Evolutionary conservation across 768 basidiomycete species (phyloP).

Genomic region (Tricholomella constricta): DNA sequence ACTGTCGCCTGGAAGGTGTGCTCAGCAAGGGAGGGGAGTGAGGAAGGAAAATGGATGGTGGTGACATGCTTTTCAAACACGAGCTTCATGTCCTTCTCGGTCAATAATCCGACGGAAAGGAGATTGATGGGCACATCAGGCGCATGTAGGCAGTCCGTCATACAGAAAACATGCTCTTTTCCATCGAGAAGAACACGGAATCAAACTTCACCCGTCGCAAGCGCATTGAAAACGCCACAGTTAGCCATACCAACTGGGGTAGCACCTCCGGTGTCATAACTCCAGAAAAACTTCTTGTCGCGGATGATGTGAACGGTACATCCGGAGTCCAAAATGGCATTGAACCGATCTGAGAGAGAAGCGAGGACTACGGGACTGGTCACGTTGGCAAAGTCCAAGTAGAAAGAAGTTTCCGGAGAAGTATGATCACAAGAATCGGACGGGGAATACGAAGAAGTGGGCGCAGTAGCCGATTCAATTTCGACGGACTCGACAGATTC

Average conservation of each 20-base stretch:
- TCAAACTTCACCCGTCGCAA: slow-evolving; percentile 16
- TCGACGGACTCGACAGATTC: background rate
- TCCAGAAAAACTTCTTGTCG: slow-evolving; percentile 15
- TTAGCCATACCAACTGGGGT: slow-evolving; percentile 22
- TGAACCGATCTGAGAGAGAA: background rate
- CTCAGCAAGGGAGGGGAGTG: background rate
- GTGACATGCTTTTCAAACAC: slow-evolving; percentile 4
- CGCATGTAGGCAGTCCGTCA: slow-evolving; percentile 25
- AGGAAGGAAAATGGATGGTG: slow-evolving; percentile 4
- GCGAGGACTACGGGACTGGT: background rate
- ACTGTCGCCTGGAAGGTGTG: background rate
- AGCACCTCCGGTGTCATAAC: slow-evolving; percentile 5
- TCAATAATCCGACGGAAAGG: slow-evolving; percentile 21
- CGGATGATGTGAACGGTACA: slow-evolving; percentile 21
- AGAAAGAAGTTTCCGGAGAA: background rate
- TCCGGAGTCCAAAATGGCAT: slow-evolving; percentile 23
- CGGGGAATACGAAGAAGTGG: too few relatives aligned
- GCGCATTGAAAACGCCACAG: slow-evolving; percentile 7
- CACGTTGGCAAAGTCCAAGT: background rate
- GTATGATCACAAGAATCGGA: background rate
- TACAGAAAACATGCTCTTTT: background rate
- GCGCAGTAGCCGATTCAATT: background rate
- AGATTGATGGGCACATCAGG: slow-evolving; percentile 26
- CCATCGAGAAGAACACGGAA: slow-evolving; percentile 6
- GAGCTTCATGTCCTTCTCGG: slow-evolving; percentile 7